Evolutionary conservation across 2,329 filamentous ascomycete genomes (phyloP).

Genomic region (Neoarthrinium moseri): DNA sequence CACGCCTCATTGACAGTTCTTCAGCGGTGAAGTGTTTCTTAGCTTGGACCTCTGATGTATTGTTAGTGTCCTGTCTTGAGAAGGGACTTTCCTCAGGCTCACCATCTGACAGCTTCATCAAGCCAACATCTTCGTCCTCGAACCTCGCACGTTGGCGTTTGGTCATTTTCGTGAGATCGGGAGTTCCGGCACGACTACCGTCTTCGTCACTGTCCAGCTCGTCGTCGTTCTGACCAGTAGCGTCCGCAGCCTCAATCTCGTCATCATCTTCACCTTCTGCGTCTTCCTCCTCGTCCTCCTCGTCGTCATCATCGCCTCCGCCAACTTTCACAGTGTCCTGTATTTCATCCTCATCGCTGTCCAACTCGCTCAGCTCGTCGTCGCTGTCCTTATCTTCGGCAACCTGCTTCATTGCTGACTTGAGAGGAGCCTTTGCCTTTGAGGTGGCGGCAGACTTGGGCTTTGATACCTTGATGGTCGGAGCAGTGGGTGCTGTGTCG

Average conservation of each 20-base stretch:
- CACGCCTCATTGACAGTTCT: conserved; percentile 60
- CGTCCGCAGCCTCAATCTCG: conserved; percentile 38
- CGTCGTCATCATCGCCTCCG: conserved; percentile 37
- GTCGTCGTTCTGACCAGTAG: conserved; percentile 39
- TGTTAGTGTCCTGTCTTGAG: conserved; percentile 5
- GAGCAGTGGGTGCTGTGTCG: conserved; percentile 31
- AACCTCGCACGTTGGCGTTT: conserved; percentile 60
- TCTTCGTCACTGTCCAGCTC: conserved; percentile 42
- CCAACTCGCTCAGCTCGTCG: conserved; percentile 55
- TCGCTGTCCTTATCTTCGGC: conserved; percentile 40
- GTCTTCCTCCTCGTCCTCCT: conserved; percentile 38
- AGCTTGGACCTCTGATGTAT: conserved; percentile 57
- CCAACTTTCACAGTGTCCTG: conserved; percentile 44
- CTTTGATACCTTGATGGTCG: conserved; percentile 50
- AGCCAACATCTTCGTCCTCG: conserved; percentile 52
- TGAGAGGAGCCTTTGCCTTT: conserved; percentile 24
- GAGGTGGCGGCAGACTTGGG: conserved; percentile 22
- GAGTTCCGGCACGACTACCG: conserved; percentile 48
- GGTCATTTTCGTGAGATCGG: conserved; percentile 59
- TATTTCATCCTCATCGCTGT: conserved; percentile 48
- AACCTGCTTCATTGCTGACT: conserved; percentile 28
- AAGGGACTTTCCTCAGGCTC: conserved; percentile 22
- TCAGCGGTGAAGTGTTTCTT: conserved; percentile 63
- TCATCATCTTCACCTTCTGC: conserved; percentile 39
- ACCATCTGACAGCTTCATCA: conserved; percentile 62